These are phyloP conservation scores for Dendrocalamus latiflorus DNA, from an alignment of 202 grass and related monocot genomes.

Conservation along the genomic window DNA sequence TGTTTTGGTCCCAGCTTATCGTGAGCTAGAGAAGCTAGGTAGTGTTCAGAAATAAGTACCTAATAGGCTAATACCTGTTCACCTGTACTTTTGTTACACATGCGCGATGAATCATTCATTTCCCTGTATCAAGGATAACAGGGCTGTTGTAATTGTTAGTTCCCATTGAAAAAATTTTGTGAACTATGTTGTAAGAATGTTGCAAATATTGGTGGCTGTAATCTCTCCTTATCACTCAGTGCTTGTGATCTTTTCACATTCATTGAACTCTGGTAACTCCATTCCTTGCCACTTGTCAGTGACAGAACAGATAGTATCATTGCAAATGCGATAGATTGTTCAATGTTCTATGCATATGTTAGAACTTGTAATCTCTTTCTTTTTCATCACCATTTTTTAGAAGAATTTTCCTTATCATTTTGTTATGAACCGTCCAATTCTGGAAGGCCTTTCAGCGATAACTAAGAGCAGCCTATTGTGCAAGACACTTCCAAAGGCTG, in stretches of 20 bases:
- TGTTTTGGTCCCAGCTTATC: not conserved
- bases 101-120: slow-evolving; percentile 12
- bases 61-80: slow-evolving; percentile 2
- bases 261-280: not conserved
- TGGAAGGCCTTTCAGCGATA: not conserved
- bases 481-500: not conserved
- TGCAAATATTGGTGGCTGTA: not conserved
- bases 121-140: slow-evolving; percentile 26
- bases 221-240: not conserved
- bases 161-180: not conserved
- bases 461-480: not conserved
- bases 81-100: not conserved
- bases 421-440: not conserved
- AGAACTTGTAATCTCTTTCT: not conserved
- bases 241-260: not conserved
- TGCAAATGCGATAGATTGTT: not conserved
- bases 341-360: not conserved
- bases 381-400: not conserved
- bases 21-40: not conserved
- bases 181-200: slow-evolving; percentile 8
- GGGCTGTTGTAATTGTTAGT: slow-evolving; percentile 20
- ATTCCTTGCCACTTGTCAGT: slow-evolving; percentile 14
- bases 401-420: not conserved
- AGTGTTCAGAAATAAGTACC: not conserved
- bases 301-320: not conserved